Evolutionary conservation across 2,329 filamentous ascomycete genomes (phyloP), one percentile per base, ranked within the genome.

Genomic region (Aspergillus sp.): DNA sequence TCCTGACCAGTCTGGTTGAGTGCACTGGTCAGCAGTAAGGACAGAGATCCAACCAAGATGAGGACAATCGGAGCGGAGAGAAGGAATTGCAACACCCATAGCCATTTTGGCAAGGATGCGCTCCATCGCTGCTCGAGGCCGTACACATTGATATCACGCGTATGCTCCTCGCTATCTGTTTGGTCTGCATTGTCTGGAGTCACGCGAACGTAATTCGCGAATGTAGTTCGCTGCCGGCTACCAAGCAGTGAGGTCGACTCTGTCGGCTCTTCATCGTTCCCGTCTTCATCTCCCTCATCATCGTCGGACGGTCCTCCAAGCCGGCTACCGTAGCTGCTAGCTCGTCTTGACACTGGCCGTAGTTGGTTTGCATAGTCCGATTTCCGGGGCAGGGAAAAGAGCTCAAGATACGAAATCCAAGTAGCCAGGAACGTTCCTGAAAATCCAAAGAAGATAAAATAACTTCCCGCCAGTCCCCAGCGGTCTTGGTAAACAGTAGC

Each of bases 81-180:
- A 3, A 98, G 78, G 63, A 97, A 88, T 68, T 99, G 93, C 17
- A 96, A 66, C 43, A 95, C 74, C 95, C 95, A 99, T 17, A 90
- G 87, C 89, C 90, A 97, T 45, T 83, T 85, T 1, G 91, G 91
- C 54, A 98, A 77, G 39, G 82, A 82, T 4, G 84, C 84, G 52
- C 91, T 96, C 95, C 95, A 99, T 14, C 83, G 78, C 73, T 98
- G 95, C 70, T 98, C 95, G 53, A 85, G 78, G 12, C 84, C 84
- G 68, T 88, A 92, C 6, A 81, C 76, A 57, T 75, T 66, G 69
- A 67, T 62, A 52, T 72, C 67, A 39, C 66, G 58, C 46, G 70
- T 57, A 55, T 64, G 59, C 53, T 69, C 62, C 61, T 69, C 57
- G 60, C 70, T 55, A 47, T 72, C 63, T 33, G 68, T 51, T 46